Percentiles rank a stretch among this genome's conserved stretches.
Evolutionary conservation across 495 filamentous ascomycete genomes (phyloP).

Genomic region (Daldinia vernicosa): DNA sequence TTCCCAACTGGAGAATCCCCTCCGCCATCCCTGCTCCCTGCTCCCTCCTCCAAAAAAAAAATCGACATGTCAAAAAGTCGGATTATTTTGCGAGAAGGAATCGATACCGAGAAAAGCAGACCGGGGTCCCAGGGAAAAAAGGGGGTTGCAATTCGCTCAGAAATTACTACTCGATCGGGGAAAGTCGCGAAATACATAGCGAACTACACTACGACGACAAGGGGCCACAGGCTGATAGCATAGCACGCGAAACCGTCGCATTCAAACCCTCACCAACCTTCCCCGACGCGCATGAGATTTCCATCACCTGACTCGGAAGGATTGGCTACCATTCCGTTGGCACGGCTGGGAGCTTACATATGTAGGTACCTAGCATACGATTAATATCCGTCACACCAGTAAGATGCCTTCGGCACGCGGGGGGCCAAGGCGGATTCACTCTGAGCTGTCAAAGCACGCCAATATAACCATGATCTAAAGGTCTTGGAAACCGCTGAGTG

Average conservation of each 20-base stretch:
- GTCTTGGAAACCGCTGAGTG: background rate
- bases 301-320: constrained; percentile 35
- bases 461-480: background rate
- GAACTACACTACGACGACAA: constrained; percentile 11
- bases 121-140: background rate
- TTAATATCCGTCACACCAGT: background rate
- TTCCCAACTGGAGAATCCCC: background rate
- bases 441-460: background rate
- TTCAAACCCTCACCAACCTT: background rate
- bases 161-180: constrained; percentile 39
- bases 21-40: background rate
- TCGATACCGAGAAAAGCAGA: constrained; percentile 7
- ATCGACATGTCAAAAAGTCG: constrained; percentile 2
- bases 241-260: constrained; percentile 16
- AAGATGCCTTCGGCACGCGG: background rate
- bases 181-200: constrained; percentile 30
- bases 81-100: background rate
- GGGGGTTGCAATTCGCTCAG: background rate
- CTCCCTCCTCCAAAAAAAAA: background rate
- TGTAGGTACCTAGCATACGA: too few species aligned
- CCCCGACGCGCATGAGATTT: constrained; percentile 31
- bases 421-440: background rate
- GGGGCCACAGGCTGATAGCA: constrained; percentile 10
- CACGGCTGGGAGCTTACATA: background rate
- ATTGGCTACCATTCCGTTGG: constrained; percentile 19